Conservation (phyloP, 306 rosid species). For the Quercus dentata region DNA sequence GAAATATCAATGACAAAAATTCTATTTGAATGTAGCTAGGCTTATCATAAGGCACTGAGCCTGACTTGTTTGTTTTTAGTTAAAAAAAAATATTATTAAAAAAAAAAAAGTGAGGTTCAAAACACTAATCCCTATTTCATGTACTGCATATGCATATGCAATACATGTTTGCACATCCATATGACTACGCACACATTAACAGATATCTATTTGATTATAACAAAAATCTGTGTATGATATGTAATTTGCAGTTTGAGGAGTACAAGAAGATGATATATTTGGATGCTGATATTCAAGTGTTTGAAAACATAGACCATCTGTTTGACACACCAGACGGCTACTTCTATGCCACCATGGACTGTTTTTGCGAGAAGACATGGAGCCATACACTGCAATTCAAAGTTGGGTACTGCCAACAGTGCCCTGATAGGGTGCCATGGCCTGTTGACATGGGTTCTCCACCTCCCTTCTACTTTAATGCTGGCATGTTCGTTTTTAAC, state of each 20-base stretch:
- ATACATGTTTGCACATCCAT: neutral
- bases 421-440: conserved; percentile 54
- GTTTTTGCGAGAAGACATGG: conserved; percentile 71
- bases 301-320: conserved; percentile 53
- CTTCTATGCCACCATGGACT: conserved; percentile 64
- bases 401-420: conserved; percentile 64
- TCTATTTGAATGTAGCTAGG: too few species aligned
- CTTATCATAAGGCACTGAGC: too few species aligned
- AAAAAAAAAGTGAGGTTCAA: too few species aligned
- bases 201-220: too few species aligned
- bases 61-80: too few species aligned
- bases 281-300: conserved; percentile 72
- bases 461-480: conserved; percentile 60
- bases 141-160: too few species aligned
- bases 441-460: conserved; percentile 45
- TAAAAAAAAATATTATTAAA: too few species aligned
- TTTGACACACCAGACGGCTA: conserved; percentile 41
- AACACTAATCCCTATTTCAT: too few species aligned
- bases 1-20: too few species aligned
- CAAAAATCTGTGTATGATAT: too few species aligned
- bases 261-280: conserved; percentile 62
- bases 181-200: too few species aligned
- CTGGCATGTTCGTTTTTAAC: conserved; percentile 65
- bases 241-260: conserved; percentile 43
- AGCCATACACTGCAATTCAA: conserved; percentile 47